Evolutionary conservation across 169 alveolate species (phyloP).

Genomic region (Plasmodium inui): DNA sequence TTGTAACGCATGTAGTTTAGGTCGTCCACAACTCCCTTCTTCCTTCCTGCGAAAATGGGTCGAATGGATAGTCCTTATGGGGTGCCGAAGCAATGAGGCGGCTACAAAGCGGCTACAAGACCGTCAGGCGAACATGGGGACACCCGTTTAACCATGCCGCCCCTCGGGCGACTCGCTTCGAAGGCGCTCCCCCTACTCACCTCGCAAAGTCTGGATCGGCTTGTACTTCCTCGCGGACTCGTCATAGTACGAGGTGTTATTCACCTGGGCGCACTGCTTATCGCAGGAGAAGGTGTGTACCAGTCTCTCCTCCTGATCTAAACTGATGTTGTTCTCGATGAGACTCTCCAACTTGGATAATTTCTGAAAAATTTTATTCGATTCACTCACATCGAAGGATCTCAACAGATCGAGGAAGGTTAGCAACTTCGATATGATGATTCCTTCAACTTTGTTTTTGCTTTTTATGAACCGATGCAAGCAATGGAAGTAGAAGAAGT

Average conservation of each 20-base stretch:
- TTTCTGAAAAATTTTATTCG: conserved; percentile 38
- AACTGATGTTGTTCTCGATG: conserved; percentile 17
- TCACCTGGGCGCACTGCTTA: conserved; percentile 5
- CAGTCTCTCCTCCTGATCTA: neutral
- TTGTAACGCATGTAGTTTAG: conserved; percentile 49
- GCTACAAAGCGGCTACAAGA: too few species aligned
- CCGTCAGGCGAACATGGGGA: too few species aligned
- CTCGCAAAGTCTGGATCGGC: conserved; percentile 13
- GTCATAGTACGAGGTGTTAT: conserved; percentile 35
- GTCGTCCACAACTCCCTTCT: conserved; percentile 43
- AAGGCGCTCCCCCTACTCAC: neutral
- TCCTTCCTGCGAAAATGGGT: conserved; percentile 27
- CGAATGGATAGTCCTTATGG: neutral
- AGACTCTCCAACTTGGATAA: neutral
- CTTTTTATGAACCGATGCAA: conserved; percentile 47
- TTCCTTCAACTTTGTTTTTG: conserved; percentile 61
- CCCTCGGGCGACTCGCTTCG: neutral
- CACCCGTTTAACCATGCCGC: too few species aligned
- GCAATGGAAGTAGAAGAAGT: conserved; percentile 54
- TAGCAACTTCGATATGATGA: conserved; percentile 19
- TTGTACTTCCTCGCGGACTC: conserved; percentile 30
- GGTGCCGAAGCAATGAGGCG: too few species aligned
- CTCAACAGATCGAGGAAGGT: conserved; percentile 35
- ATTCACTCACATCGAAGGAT: conserved; percentile 6
- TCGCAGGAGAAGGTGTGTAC: conserved; percentile 43